These are phyloP conservation scores for Daldinia caldariorum DNA, from an alignment of 495 filamentous ascomycete genomes.

Conservation along the genomic window DNA sequence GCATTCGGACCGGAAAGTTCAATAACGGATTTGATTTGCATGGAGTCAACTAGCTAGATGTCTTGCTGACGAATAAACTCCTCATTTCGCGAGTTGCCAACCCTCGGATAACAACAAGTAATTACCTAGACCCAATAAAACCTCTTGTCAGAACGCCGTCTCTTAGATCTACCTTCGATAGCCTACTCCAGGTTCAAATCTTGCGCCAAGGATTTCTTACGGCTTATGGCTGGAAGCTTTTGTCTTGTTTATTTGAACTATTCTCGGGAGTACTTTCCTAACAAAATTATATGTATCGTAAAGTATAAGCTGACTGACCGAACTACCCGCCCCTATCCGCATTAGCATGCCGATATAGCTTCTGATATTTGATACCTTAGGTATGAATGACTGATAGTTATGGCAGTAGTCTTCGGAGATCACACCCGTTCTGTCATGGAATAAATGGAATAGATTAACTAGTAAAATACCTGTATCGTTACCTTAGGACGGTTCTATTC, in stretches of 20 bases:
- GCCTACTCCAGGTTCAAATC: not conserved
- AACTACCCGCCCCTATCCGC: conserved; percentile 3
- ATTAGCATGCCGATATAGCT: conserved; percentile 9
- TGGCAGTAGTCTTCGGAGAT: not conserved
- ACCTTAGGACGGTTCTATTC: not conserved
- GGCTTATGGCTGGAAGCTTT: conserved; percentile 7
- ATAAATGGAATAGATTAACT: not conserved
- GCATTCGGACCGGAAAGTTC: conserved; percentile 18
- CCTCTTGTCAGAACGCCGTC: not conserved
- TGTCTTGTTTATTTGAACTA: not conserved
- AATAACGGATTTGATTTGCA: conserved; percentile 16
- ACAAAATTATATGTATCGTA: not conserved
- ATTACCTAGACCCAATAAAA: conserved; percentile 19
- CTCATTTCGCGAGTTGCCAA: conserved; percentile 9
- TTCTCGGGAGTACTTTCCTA: conserved; percentile 1
- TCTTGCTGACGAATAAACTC: conserved; percentile 24
- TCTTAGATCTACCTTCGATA: not conserved
- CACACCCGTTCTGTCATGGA: not conserved
- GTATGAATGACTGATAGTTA: not conserved
- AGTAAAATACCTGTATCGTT: not conserved
- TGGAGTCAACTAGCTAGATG: conserved; percentile 10
- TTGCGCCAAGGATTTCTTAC: not conserved
- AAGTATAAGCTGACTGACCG: not conserved
- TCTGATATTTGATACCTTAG: not conserved
- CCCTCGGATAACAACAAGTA: conserved; percentile 17